Base-by-base conservation (phyloP, 2,329 filamentous ascomycete species). In the Eutypella sp. region DNA sequence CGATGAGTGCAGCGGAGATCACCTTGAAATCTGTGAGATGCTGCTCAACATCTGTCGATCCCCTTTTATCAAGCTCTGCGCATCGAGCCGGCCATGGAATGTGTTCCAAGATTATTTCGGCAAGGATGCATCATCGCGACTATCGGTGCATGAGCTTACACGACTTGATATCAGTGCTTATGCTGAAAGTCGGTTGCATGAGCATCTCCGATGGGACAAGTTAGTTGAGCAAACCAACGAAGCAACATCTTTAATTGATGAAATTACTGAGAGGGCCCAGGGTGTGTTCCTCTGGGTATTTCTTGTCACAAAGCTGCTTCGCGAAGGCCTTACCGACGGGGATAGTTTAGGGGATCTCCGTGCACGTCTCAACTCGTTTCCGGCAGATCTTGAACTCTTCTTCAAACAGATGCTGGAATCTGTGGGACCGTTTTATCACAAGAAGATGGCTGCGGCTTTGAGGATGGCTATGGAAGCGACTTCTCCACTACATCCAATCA, bases 261-360 rank as follows among this genome's bases (percentile, higher is more conserved):
- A 53, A 11, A 49, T 63, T 29, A 49, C 54, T 4, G 25, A 50
- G 4, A 52, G 49, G 42, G 48, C 61, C 5, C 33, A 55, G 16
- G 60, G 61, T 4, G 59, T 64, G 3, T 65, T 64, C 41, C 52
- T 65, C 16, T 64, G 61, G 63, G 60, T 58, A 8, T 50, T 48
- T 19, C 45, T 64, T 2, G 61, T 62, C 1, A 54, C 57, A 2
- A 48, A 47, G 24, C 50, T 46, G 7, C 57, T 65, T 2, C 41
- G 54, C 2, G 42, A 52, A 4, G 56, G 58, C 3, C 25, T 62
- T 3, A 51, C 50, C 2, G 52, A 60, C 25, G 39, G 40, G 8
- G 52, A 60, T 40, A 50, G 19, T 2, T 16, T 46, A 3, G 18
- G 13, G 6, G 50, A 58, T 15, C 31, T 59, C 2, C 45, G 18